A percentile compares a stretch with the other conserved stretches of the same genome.
Evolutionary conservation across 129 eudicot genomes (phyloP).

Genomic region (Flaveria bidentis): DNA sequence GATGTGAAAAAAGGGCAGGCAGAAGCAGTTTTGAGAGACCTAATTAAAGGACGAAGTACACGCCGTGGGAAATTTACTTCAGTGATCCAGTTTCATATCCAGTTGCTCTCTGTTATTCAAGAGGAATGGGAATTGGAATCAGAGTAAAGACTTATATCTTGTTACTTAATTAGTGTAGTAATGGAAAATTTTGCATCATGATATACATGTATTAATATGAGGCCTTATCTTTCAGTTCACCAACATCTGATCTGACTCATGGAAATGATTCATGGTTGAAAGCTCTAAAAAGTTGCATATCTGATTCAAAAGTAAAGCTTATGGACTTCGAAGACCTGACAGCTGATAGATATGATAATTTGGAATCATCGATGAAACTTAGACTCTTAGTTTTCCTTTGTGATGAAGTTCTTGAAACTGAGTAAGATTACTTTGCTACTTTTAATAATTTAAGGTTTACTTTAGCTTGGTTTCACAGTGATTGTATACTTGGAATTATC

Average conservation of each 20-base stretch:
- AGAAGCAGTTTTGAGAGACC: conserved; percentile 59
- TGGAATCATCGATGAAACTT: conserved; percentile 68
- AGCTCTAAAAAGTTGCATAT: conserved; percentile 56
- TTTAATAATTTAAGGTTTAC: background rate
- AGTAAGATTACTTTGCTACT: conserved; percentile 43
- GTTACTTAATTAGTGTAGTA: conserved; percentile 3
- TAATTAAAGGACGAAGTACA: conserved; percentile 54
- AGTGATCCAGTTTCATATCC: conserved; percentile 63
- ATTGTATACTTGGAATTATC: background rate
- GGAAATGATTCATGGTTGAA: conserved; percentile 62
- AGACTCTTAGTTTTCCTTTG: conserved; percentile 57
- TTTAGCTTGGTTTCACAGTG: background rate
- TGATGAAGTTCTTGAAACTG: conserved; percentile 82
- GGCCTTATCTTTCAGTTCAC: conserved; percentile 44
- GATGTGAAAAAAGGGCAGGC: conserved; percentile 72
- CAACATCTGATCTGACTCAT: conserved; percentile 33
- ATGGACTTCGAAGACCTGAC: conserved; percentile 39
- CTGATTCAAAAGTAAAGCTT: conserved; percentile 48
- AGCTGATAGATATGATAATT: conserved; percentile 48
- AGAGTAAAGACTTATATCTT: conserved; percentile 33
- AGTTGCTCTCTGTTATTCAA: conserved; percentile 56
- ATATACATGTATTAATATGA: conserved; percentile 9
- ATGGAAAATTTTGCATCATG: background rate
- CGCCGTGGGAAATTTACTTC: conserved; percentile 62
- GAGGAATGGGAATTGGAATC: conserved; percentile 48